Evolutionary conservation across 2,329 filamentous ascomycete species (phyloP), one percentile per base, ranked within the genome.

Genomic region (Simplicillium aogashimaense): DNA sequence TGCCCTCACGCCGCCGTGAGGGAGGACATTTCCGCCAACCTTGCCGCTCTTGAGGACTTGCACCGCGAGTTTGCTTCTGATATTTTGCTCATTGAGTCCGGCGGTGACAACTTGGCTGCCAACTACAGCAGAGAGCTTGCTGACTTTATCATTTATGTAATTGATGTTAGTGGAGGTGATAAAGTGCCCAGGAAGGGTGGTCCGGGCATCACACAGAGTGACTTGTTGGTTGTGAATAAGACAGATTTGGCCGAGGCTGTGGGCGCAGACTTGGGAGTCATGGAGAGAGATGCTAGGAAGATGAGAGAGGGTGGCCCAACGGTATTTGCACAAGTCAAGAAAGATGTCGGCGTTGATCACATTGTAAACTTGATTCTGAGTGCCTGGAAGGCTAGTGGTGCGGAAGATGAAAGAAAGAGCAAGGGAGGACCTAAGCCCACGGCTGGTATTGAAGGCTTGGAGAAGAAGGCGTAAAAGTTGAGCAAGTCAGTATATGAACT

Each of bases 131-230:
- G 92, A 43, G 92, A 98, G 65, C 70, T 98, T 49, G 92, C 92
- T 2, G 92, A 98, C 62, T 98, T 85, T 60, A 98, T 98, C 63
- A 83, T 98, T 64, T 98, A 98, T 60, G 92, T 98, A 25, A 97
- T 98, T 52, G 92, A 98, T 63, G 92, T 98, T 14, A 85, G 81
- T 41, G 92, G 92, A 16, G 92, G 92, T 11, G 92, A 98, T 63
- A 98, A 98, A 74, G 83, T 98, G 38, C 92, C 92, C 0, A 69
- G 92, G 20, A 98, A 98, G 67, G 92, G 92, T 20, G 92, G 92
- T 0, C 92, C 92, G 0, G 92, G 92, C 2, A 98, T 98, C 59
- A 98, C 92, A 5, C 90, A 95, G 66, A 92, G 85, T 53, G 92
- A 98, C 56, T 60, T 98, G 60, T 64, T 98, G 48, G 76, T 98